Evolutionary conservation across 2,329 filamentous ascomycete genomes (phyloP).

Genomic region (Tricladium varicosporioides): DNA sequence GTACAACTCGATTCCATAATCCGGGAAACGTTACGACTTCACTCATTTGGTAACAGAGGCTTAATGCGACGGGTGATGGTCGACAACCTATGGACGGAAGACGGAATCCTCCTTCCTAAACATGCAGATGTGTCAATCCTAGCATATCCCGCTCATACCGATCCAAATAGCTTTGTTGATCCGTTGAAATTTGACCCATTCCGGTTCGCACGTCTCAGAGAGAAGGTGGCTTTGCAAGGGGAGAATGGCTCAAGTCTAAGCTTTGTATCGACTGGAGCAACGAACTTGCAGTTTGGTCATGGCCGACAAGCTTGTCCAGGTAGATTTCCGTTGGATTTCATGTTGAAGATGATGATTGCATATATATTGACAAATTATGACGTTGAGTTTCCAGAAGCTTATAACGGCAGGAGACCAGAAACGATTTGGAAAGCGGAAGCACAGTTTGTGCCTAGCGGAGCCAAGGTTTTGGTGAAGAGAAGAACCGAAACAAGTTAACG

Average conservation of each 20-base stretch:
- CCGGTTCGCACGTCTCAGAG: slow-evolving; percentile 12
- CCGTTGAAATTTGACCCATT: slow-evolving; percentile 16
- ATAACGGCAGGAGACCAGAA: not conserved
- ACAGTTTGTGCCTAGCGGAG: not conserved
- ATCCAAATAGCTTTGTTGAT: slow-evolving; percentile 9
- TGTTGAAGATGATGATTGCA: slow-evolving; percentile 27
- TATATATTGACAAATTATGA: slow-evolving; percentile 24
- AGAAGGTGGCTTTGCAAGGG: not conserved
- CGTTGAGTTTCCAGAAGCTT: slow-evolving; percentile 21
- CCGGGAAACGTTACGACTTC: slow-evolving; percentile 41
- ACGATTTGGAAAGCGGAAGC: not conserved
- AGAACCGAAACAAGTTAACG: no score
- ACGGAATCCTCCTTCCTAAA: slow-evolving; percentile 45
- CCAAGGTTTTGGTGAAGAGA: not conserved
- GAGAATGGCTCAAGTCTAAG: not conserved
- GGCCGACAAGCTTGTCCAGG: slow-evolving; percentile 31
- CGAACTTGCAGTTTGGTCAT: slow-evolving; percentile 25
- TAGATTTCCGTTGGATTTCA: slow-evolving; percentile 27
- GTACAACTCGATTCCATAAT: slow-evolving; percentile 39
- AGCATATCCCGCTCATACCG: slow-evolving; percentile 8
- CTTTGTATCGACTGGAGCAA: slow-evolving; percentile 22
- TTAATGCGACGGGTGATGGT: slow-evolving; percentile 26
- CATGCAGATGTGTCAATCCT: slow-evolving; percentile 32
- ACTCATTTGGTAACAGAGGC: slow-evolving; percentile 27
- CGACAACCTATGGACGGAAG: slow-evolving; percentile 20